These are phyloP conservation scores for Kandelia obovata DNA, from an alignment of 345 rosid genomes.

Conservation along the genomic window DNA sequence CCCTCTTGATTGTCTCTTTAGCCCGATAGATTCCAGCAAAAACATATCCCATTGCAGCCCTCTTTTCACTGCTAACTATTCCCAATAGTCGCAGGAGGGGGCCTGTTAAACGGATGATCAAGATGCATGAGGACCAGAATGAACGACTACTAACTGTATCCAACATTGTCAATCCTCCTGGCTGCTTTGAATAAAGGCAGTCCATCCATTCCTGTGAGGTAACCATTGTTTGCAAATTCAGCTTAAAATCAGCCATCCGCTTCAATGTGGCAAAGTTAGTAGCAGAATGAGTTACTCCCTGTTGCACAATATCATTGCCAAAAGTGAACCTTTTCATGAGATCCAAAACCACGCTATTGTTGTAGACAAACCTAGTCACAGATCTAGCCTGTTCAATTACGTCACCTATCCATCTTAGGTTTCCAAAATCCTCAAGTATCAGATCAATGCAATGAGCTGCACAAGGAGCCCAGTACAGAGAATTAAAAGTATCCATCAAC, in stretches of 20 bases:
- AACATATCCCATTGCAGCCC: slow-evolving; percentile 84
- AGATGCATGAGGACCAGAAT: slow-evolving; percentile 72
- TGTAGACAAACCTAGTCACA: slow-evolving; percentile 76
- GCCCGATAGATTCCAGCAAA: slow-evolving; percentile 77
- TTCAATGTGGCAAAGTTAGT: slow-evolving; percentile 65
- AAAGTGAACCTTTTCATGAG: slow-evolving; percentile 63
- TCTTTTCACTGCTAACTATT: slow-evolving; percentile 53
- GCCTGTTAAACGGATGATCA: slow-evolving; percentile 47
- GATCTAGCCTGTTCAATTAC: slow-evolving; percentile 72
- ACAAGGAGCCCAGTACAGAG: slow-evolving; percentile 87
- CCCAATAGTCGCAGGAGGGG: slow-evolving; percentile 66
- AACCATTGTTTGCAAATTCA: slow-evolving; percentile 71
- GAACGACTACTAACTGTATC: slow-evolving; percentile 59
- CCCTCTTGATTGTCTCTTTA: slow-evolving; percentile 75
- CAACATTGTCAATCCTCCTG: slow-evolving; percentile 61
- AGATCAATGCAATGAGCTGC: slow-evolving; percentile 62
- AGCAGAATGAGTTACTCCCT: slow-evolving; percentile 52
- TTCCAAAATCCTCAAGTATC: slow-evolving; percentile 71
- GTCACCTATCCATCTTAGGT: slow-evolving; percentile 61
- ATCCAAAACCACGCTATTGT: slow-evolving; percentile 63
- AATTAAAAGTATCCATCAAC: slow-evolving; percentile 64
- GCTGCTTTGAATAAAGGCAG: slow-evolving; percentile 60
- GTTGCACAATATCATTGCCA: slow-evolving; percentile 73
- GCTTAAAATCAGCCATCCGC: slow-evolving; percentile 53
- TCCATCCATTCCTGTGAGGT: slow-evolving; percentile 86